phyloP scores from a whole-genome alignment of 2,329 filamentous ascomycete species.

The Exophiala phaeomuriformis region DNA sequence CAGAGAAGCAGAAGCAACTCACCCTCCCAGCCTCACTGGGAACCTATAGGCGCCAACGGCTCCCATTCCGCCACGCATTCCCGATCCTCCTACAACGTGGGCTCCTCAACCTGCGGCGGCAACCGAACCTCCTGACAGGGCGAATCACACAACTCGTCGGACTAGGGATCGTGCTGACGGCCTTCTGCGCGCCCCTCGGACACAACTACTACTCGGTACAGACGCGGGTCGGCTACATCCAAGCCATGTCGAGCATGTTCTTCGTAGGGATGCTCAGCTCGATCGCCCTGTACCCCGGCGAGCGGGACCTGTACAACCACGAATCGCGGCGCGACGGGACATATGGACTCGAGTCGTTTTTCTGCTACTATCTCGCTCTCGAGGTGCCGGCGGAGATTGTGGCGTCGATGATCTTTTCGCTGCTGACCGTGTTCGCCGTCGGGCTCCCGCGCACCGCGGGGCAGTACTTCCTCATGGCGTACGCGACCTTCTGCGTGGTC shows the following conservation, averaged over 20 bases:
- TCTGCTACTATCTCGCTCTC: slow-evolving; percentile 61
- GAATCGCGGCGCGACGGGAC: slow-evolving; percentile 63
- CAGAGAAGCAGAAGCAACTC: slow-evolving; percentile 1
- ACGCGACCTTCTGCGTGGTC: slow-evolving; percentile 65
- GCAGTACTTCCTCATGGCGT: slow-evolving; percentile 61
- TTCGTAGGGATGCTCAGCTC: slow-evolving; percentile 76
- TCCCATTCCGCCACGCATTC: slow-evolving; percentile 56
- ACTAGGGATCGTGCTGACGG: slow-evolving; percentile 54
- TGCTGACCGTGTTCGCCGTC: slow-evolving; percentile 57
- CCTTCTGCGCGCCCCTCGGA: slow-evolving; percentile 66
- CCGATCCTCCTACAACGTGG: slow-evolving; percentile 62
- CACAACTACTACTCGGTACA: slow-evolving; percentile 64
- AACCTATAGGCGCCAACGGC: slow-evolving; percentile 56
- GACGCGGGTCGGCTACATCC: slow-evolving; percentile 65
- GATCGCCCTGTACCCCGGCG: slow-evolving; percentile 63
- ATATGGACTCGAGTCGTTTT: slow-evolving; percentile 64
- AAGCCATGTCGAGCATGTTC: slow-evolving; percentile 63
- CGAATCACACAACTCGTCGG: slow-evolving; percentile 61
- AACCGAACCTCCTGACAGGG: slow-evolving; percentile 57
- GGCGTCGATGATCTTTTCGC: slow-evolving; percentile 57
- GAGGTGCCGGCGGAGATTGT: slow-evolving; percentile 66
- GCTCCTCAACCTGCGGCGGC: slow-evolving; percentile 60
- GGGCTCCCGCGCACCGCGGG: slow-evolving; percentile 56
- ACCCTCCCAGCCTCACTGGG: slow-evolving; percentile 59
- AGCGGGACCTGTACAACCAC: slow-evolving; percentile 68